A percentile compares a stretch with the other conserved stretches of the same genome.
Conservation (phyloP, 139 green algal species). For the Chlamydomonas incerta region DNA sequence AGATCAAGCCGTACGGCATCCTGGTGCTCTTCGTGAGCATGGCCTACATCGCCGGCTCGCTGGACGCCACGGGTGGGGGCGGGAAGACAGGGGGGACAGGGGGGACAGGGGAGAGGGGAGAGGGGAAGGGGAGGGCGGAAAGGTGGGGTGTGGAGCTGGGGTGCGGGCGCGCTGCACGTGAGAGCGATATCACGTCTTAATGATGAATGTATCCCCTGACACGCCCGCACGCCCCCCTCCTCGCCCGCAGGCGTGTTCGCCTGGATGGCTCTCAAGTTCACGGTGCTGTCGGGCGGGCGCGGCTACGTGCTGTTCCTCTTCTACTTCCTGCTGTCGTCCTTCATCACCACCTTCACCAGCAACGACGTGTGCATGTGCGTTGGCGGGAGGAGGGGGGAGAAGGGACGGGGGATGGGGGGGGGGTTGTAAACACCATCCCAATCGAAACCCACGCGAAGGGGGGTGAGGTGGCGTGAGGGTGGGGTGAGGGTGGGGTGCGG, state of each 20-base stretch:
- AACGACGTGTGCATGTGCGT: slow-evolving; percentile 61
- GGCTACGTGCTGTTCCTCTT: slow-evolving; percentile 57
- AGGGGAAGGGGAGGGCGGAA: not conserved
- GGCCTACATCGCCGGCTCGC: slow-evolving; percentile 56
- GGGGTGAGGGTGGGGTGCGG: no score
- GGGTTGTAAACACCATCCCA: no score
- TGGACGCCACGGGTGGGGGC: slow-evolving; percentile 54
- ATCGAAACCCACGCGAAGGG: no score
- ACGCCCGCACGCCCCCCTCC: not conserved
- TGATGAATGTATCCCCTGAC: no score
- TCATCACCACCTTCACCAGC: slow-evolving; percentile 58
- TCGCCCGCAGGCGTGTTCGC: not conserved
- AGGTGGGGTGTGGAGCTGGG: not conserved
- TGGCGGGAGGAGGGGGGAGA: no score
- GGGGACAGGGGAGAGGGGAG: not conserved
- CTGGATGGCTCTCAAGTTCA: slow-evolving; percentile 54
- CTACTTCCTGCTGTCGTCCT: slow-evolving; percentile 52
- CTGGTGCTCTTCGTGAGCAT: slow-evolving; percentile 56
- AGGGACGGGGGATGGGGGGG: no score
- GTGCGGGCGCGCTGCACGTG: no score
- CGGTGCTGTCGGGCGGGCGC: slow-evolving; percentile 15
- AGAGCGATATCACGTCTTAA: no score
- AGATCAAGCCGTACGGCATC: slow-evolving; percentile 61
- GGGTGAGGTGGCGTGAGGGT: no score
- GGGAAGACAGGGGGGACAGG: not conserved